Evolutionary conservation across 176 grass and related monocot genomes (phyloP).

Genomic region (Olyra latifolia): DNA sequence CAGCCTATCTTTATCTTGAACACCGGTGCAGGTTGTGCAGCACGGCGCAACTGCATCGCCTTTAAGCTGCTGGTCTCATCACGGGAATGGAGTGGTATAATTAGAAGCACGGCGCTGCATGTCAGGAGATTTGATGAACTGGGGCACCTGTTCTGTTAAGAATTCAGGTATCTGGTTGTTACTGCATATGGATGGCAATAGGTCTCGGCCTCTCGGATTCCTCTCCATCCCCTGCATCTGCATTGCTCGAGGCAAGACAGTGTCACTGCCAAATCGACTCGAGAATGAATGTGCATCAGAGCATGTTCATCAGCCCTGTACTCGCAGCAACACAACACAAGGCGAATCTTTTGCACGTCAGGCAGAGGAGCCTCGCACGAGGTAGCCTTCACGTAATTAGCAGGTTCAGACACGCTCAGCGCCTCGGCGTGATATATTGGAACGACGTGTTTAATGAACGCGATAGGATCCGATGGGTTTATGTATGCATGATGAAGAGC

Average conservation of each 20-base stretch:
- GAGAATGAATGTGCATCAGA: background rate
- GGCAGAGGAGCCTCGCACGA: background rate
- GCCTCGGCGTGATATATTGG: background rate
- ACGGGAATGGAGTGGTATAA: constrained; percentile 9
- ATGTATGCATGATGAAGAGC: background rate
- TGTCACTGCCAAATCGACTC: background rate
- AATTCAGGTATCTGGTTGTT: background rate
- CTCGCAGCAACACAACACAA: background rate
- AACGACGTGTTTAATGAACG: background rate
- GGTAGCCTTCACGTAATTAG: background rate
- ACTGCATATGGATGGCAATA: background rate
- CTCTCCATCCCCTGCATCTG: background rate
- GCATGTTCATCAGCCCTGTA: background rate
- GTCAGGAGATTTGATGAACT: background rate
- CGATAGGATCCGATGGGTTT: background rate
- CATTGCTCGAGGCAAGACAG: no score
- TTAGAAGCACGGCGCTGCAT: background rate
- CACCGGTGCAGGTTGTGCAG: no score
- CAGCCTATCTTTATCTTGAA: no score
- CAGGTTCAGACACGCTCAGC: background rate
- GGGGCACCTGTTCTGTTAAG: background rate
- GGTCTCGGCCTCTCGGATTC: background rate
- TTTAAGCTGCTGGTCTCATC: background rate
- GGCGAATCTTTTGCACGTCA: background rate
- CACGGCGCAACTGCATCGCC: background rate